Evolutionary conservation across 164 flowering plant species (phyloP), one percentile per base, ranked within the genome.

Genomic region (Amborella trichopoda): DNA sequence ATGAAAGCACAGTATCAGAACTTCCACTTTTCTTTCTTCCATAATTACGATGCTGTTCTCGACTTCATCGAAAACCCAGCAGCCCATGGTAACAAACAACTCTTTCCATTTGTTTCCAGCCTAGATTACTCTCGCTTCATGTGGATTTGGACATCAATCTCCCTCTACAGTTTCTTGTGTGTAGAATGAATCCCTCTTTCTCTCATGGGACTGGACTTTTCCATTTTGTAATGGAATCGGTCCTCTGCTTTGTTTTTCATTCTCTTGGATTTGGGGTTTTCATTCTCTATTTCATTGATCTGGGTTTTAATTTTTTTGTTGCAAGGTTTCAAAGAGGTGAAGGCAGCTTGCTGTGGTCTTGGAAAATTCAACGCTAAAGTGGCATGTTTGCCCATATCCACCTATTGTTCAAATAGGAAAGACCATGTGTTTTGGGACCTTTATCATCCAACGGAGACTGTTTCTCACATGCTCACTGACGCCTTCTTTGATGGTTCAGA

Each of bases 381-480:
- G 18, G 56, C 80, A 9, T 89, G 95, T 49, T 22, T 78, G 46
- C 81, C 85, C 1, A 51, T 77, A 26, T 52, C 97, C 1, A 46
- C 3, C 0, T 71, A 70, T 23, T 89, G 97, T 50, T 20, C 72
- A 23, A 69, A 80, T 53, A 66, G 95, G 45, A 52, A 24, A 18
- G 68, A 75, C 27, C 86, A 78, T 55, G 52, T 84, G 11, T 89
- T 89, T 68, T 89, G 95, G 95, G 97, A 89, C 54, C 46, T 75
- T 23, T 76, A 50, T 59, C 97, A 89, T 47, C 97, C 93, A 4
- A 78, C 90, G 9, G 75, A 84, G 49, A 73, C 66, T 26, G 67
- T 80, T 44, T 32, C 66, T 44, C 40, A 63, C 21, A 50, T 73
- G 3, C 33, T 77, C 18, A 65, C 56, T 0, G 70, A 80, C 21